Evolutionary conservation across 306 rosid species (phyloP).

Genomic region (Rubus parviflorus): DNA sequence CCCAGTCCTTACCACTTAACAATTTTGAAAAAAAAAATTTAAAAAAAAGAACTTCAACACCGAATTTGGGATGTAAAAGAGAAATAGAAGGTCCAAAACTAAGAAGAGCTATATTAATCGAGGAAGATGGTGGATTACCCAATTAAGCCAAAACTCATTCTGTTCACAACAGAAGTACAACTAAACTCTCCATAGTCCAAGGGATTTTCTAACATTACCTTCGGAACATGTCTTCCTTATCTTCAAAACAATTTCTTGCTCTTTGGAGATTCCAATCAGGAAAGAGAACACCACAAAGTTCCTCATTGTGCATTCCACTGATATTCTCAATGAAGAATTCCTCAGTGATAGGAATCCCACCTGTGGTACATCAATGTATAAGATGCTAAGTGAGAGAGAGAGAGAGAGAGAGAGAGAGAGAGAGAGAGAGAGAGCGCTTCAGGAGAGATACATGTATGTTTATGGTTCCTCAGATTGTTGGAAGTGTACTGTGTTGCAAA

Average conservation of each 20-base stretch:
- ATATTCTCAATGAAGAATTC: constrained; percentile 41
- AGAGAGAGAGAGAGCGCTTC: too few relatives aligned
- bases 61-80: not conserved
- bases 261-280: constrained; percentile 43
- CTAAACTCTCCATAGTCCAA: not conserved
- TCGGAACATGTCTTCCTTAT: constrained; percentile 41
- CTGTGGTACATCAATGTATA: constrained; percentile 19
- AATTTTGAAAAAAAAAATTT: not conserved
- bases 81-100: not conserved
- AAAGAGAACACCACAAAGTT: constrained; percentile 32
- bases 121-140: not conserved
- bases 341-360: constrained; percentile 46
- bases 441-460: constrained; percentile 64
- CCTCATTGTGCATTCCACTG: constrained; percentile 44
- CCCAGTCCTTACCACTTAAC: not conserved
- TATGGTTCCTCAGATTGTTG: constrained; percentile 49
- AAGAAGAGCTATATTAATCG: not conserved
- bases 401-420: too few relatives aligned
- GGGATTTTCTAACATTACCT: constrained; percentile 22
- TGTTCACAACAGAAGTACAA: not conserved
- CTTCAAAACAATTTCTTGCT: constrained; percentile 31
- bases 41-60: not conserved
- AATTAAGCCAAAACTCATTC: not conserved
- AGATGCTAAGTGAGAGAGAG: too few relatives aligned
- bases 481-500: constrained; percentile 60